These are phyloP conservation scores for Forsythia suspensa DNA, from an alignment of 257 asterid genomes.

Conservation along the genomic window DNA sequence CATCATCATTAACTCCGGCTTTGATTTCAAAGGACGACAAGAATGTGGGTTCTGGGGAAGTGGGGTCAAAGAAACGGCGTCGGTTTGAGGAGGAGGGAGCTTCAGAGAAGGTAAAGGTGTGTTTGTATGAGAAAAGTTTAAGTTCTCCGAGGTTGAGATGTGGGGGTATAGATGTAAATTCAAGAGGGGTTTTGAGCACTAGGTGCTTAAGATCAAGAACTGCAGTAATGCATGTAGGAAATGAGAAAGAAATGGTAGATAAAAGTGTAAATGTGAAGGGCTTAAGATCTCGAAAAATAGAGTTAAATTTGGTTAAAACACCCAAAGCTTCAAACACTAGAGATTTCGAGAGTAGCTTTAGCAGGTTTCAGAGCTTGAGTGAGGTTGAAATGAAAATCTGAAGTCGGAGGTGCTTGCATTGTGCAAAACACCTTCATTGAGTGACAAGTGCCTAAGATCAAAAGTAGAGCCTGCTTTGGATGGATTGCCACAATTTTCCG, in stretches of 20 bases:
- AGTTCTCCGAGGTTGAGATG: constrained; percentile 29
- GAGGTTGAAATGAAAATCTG: not conserved
- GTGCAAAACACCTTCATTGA: constrained; percentile 9
- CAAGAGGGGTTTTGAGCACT: constrained; percentile 26
- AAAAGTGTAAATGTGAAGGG: constrained; percentile 15
- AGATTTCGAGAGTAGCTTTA: not conserved
- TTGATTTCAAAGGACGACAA: too few species aligned
- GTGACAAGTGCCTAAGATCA: constrained; percentile 13
- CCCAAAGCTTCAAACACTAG: constrained; percentile 5
- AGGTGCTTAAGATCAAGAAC: constrained; percentile 40
- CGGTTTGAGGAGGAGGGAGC: constrained; percentile 17
- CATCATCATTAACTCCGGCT: constrained; percentile 20
- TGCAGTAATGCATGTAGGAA: constrained; percentile 28
- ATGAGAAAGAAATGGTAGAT: constrained; percentile 10
- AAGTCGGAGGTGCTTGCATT: constrained; percentile 15
- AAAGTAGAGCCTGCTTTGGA: constrained; percentile 12
- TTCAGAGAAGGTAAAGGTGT: constrained; percentile 27
- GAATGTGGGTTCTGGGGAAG: not conserved
- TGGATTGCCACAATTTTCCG: not conserved
- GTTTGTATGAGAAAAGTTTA: not conserved
- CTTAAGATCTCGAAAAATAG: constrained; percentile 19
- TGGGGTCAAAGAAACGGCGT: constrained; percentile 28
- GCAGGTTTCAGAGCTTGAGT: constrained; percentile 17
- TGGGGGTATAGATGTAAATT: constrained; percentile 25
- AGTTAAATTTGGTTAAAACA: constrained; percentile 3